Evolutionary conservation across 331 rosid genomes (phyloP).

Genomic region (Quercus phellos): DNA sequence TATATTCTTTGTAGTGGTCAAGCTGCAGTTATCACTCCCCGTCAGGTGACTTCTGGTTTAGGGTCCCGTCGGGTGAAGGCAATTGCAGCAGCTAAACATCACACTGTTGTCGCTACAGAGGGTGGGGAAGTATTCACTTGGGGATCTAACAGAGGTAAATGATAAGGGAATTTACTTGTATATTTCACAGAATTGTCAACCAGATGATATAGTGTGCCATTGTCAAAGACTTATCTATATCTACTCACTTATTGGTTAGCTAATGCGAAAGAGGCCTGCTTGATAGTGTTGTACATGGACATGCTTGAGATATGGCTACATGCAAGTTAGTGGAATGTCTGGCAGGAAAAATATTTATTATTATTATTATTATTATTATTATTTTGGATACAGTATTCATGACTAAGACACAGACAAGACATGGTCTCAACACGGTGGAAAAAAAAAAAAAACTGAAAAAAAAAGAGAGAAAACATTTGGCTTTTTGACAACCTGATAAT

Average conservation of each 20-base stretch:
- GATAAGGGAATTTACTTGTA: background rate
- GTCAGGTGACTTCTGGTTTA: conserved; percentile 81
- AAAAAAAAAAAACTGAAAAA: no score
- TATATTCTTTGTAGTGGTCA: conserved; percentile 74
- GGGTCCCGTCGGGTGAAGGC: conserved; percentile 82
- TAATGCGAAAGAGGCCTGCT: no score
- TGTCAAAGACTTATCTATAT: background rate
- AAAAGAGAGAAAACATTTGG: no score
- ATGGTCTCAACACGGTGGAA: no score
- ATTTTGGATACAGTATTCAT: no score
- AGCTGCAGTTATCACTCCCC: conserved; percentile 99
- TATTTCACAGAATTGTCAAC: background rate
- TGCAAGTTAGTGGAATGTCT: no score
- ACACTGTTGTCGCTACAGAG: conserved; percentile 83
- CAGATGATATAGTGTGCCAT: background rate
- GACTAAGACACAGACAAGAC: no score
- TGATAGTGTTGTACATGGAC: no score
- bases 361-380: no score
- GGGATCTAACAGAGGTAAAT: conserved; percentile 99
- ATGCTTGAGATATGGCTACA: no score
- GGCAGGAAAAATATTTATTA: no score
- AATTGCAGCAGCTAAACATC: conserved; percentile 97
- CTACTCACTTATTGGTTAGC: background rate
- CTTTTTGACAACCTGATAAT: no score
- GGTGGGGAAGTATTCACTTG: conserved; percentile 96